Conservation (phyloP, 2,329 filamentous ascomycete genomes). For the Epichloe amarillans region DNA sequence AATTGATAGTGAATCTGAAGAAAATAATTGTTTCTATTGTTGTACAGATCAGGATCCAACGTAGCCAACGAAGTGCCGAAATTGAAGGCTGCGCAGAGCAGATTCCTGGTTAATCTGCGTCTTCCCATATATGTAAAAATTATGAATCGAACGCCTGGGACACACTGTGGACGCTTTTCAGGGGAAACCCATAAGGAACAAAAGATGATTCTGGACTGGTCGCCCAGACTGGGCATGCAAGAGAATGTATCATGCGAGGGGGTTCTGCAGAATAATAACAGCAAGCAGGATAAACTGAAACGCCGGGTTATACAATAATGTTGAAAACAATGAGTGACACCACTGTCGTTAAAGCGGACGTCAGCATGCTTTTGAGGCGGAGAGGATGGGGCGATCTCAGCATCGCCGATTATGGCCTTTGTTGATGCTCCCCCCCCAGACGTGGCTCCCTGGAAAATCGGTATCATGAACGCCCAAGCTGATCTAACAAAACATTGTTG, state of each 20-base stretch:
- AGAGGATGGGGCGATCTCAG: neutral
- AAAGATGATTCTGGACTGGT: neutral
- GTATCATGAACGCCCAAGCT: neutral
- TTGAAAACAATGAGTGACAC: neutral
- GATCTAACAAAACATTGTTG: neutral
- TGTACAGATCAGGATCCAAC: too few species aligned
- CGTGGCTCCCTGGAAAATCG: neutral
- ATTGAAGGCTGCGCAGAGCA: neutral
- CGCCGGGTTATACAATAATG: neutral
- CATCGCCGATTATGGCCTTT: neutral
- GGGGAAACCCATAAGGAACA: neutral
- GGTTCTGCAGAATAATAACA: neutral
- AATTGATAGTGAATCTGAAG: too few species aligned
- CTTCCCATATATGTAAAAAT: neutral
- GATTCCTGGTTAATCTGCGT: neutral
- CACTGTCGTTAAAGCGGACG: too few species aligned
- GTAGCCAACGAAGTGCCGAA: neutral
- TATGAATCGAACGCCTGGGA: neutral
- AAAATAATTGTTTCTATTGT: too few species aligned
- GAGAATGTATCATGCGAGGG: neutral
- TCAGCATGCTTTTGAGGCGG: neutral
- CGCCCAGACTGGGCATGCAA: neutral
- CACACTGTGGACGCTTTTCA: too few species aligned
- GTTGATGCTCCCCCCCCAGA: neutral
- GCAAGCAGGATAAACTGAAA: neutral